Percentiles rank a stretch among this genome's conserved stretches.
Conservation (phyloP, 208 protist genomes). For the Trypanosoma grayi region DNA sequence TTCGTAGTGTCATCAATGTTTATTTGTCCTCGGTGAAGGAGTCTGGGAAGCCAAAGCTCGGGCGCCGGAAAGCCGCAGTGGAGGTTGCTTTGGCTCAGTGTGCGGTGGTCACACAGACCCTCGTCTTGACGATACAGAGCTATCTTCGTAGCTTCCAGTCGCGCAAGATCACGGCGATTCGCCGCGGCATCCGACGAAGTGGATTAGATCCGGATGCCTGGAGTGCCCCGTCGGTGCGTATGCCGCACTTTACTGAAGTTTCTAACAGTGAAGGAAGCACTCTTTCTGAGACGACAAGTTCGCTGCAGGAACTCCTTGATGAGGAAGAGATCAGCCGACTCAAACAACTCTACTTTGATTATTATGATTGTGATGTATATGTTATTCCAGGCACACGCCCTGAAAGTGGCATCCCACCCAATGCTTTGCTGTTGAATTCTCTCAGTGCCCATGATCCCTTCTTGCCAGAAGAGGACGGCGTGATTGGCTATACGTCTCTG, state of each 20-base stretch:
- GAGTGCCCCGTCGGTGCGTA: neutral
- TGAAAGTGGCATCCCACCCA: conserved; percentile 16
- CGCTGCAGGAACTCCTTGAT: conserved; percentile 58
- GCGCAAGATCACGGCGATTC: conserved; percentile 18
- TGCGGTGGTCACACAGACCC: conserved; percentile 66
- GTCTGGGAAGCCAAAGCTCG: conserved; percentile 22
- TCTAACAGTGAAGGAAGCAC: conserved; percentile 4
- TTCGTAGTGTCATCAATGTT: conserved; percentile 60
- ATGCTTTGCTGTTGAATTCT: conserved; percentile 21
- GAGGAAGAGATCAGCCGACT: conserved; percentile 59
- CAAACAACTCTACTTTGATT: conserved; percentile 89
- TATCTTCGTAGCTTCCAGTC: conserved; percentile 60
- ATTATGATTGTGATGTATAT: conserved; percentile 82
- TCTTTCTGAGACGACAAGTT: conserved; percentile 33
- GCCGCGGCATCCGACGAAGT: neutral
- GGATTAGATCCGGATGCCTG: neutral
- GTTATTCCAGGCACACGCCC: conserved; percentile 23
- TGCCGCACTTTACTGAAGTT: conserved; percentile 3
- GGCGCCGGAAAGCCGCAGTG: conserved; percentile 29
- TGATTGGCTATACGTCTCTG: conserved; percentile 1
- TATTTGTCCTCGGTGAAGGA: conserved; percentile 44
- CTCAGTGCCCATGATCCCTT: conserved; percentile 28
- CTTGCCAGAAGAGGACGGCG: conserved; percentile 8
- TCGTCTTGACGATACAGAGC: conserved; percentile 67
- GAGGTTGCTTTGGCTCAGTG: conserved; percentile 63